Percentiles rank a stretch among this genome's conserved stretches.
Evolutionary conservation across 2,329 filamentous ascomycete genomes (phyloP).

Genomic region (Neonectria punicea): DNA sequence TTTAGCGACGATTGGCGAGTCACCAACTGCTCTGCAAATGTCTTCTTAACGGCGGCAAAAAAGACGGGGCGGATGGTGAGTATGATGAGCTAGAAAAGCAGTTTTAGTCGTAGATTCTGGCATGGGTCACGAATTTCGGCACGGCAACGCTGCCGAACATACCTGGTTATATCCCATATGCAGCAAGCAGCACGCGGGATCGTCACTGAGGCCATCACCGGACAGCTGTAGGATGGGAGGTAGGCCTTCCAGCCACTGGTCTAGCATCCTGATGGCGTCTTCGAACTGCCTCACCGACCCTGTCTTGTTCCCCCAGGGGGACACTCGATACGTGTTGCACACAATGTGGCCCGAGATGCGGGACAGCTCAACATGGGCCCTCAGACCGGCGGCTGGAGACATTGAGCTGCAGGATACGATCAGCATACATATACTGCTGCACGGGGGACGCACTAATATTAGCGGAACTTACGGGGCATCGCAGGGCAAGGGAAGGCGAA

Average conservation of each 20-base stretch:
- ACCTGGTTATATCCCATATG: conserved; percentile 62
- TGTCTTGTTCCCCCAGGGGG: conserved; percentile 43
- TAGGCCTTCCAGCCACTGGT: conserved; percentile 53
- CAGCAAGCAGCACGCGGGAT: conserved; percentile 56
- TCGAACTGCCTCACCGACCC: conserved; percentile 49
- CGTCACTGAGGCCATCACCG: conserved; percentile 48
- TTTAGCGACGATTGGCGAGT: conserved; percentile 40
- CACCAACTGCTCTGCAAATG: conserved; percentile 54
- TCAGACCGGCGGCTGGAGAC: conserved; percentile 56
- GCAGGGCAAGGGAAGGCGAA: conserved; percentile 54
- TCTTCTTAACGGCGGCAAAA: conserved; percentile 58
- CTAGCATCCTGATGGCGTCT: conserved; percentile 54
- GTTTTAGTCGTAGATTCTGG: background rate
- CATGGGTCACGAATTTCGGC: background rate
- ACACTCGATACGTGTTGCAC: conserved; percentile 57
- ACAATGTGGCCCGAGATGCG: conserved; percentile 61
- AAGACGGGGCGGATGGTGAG: conserved; percentile 60
- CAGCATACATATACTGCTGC: background rate
- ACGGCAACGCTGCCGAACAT: background rate
- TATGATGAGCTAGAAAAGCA: conserved; percentile 52
- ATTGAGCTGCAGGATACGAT: conserved; percentile 48
- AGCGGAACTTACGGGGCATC: conserved; percentile 52
- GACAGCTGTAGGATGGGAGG: conserved; percentile 52
- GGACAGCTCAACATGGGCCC: conserved; percentile 58
- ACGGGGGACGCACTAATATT: background rate